A percentile compares a stretch with the other conserved stretches of the same genome.
These are phyloP conservation scores for Zymoseptoria brevis DNA, from an alignment of 2,329 filamentous ascomycete species.

Conservation along the genomic window DNA sequence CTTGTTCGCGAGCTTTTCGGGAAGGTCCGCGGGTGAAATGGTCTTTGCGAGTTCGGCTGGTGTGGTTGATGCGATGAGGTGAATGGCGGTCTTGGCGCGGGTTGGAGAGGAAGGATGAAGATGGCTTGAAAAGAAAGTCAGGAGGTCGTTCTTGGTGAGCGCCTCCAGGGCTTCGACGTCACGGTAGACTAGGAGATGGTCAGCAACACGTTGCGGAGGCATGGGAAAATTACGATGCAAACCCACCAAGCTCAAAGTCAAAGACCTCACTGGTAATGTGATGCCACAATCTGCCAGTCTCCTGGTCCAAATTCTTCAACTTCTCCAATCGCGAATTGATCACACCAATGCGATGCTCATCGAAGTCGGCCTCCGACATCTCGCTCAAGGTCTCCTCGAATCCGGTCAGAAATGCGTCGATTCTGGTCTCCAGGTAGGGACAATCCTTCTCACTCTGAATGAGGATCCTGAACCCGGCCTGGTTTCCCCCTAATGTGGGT, in stretches of 20 bases:
- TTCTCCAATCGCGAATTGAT: conserved; percentile 84
- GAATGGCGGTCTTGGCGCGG: conserved; percentile 76
- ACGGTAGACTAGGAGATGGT: conserved; percentile 49
- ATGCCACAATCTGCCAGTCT: conserved; percentile 73
- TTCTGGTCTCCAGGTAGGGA: conserved; percentile 75
- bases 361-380: conserved; percentile 79
- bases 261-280: conserved; percentile 81
- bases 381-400: conserved; percentile 59
- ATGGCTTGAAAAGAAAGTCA: conserved; percentile 68
- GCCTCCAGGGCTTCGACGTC: conserved; percentile 68
- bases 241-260: conserved; percentile 77
- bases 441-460: conserved; percentile 87
- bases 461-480: conserved; percentile 72
- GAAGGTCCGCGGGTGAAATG: conserved; percentile 34
- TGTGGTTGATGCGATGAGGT: conserved; percentile 66
- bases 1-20: conserved; percentile 35
- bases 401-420: conserved; percentile 70
- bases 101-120: conserved; percentile 65
- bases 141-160: conserved; percentile 70
- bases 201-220: not conserved
- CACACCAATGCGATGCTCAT: conserved; percentile 81
- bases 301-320: conserved; percentile 81
- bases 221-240: not conserved
- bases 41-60: conserved; percentile 31
- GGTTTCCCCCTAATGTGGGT: conserved; percentile 63